These are phyloP conservation scores for Trichoderma arundinaceum DNA, from an alignment of 2,329 filamentous ascomycete genomes.

Conservation along the genomic window DNA sequence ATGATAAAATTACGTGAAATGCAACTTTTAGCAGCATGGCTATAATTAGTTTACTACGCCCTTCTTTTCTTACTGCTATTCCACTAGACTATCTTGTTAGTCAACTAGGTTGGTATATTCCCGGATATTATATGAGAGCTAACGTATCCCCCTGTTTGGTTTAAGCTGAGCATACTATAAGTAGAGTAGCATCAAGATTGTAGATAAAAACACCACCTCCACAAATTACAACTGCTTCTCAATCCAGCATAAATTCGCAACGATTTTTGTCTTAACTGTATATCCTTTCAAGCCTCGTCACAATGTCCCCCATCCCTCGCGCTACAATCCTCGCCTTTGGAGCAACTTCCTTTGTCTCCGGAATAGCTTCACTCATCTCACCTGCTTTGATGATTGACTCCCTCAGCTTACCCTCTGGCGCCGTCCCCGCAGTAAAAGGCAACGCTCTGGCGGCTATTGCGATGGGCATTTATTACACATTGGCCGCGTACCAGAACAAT, in stretches of 20 bases:
- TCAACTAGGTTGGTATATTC: not conserved
- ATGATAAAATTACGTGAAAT: too few relatives aligned
- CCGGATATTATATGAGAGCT: not conserved
- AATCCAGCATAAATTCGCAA: too few relatives aligned
- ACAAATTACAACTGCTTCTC: too few relatives aligned
- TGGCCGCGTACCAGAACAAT: conserved; percentile 44
- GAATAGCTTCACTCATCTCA: not conserved
- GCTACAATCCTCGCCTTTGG: not conserved
- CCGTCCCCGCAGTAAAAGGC: conserved; percentile 27
- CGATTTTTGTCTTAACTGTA: too few relatives aligned
- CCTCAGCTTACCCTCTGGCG: not conserved
- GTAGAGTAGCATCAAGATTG: not conserved
- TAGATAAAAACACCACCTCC: not conserved
- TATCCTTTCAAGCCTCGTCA: not conserved
- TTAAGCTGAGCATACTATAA: not conserved
- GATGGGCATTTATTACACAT: conserved; percentile 44
- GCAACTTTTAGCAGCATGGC: not conserved
- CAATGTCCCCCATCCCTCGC: not conserved
- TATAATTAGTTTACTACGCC: not conserved
- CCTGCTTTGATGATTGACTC: not conserved
- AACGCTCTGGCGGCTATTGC: conserved; percentile 41
- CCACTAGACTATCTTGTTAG: not conserved
- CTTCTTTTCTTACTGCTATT: not conserved
- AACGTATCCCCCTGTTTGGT: too few relatives aligned
- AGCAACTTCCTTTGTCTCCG: not conserved